Base-by-base conservation (phyloP, 768 basidiomycete genomes). In the Coprinopsis sp. region DNA sequence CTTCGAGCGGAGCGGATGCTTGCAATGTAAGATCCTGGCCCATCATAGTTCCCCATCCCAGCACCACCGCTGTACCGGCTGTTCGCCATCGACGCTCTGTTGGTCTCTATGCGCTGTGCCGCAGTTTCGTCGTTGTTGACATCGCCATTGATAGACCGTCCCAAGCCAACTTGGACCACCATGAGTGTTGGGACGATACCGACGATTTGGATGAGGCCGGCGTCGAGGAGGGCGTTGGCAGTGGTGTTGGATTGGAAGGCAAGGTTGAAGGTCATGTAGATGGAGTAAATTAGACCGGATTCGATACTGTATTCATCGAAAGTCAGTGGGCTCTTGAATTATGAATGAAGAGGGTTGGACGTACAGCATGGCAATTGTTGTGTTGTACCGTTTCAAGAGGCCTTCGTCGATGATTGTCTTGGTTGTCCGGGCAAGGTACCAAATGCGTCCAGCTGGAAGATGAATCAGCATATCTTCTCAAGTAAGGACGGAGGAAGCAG, bases 221-320 rank as follows among this genome's bases (percentile, higher is more conserved):
- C 56, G 36, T 56, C 54, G 14, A 63, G 54, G 33, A 61, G 41
- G 4, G 51, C 48, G 27, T 30, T 49, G 1, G 48, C 48, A 1
- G 18, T 22, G 8, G 48, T 23, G 21, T 49, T 28, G 25, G 28
- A 27, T 23, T 49, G 48, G 48, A 49, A 49, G 14, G 48, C 48
- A n/a, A 49, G 29, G 41, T 44, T 42, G 41, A 49, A 42, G 34
- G 38, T 18, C 34, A 49, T 43, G 38, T 49, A 49, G 2, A 64
- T 16, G 2, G 67, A 65, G 49, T 73, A 71, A 8, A 71, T 53
- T 1, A 62, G 42, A 0, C 71, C 70, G 2, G 69, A 70, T 58
- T 70, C 70, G 25, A 70, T 55, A 19, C 71, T 71, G 37, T 29
- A 2, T 8, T 36, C 28, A 42, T 37, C 27, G 30, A 37, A 16